phyloP scores from a whole-genome alignment of 371 early-diverging fungal genomes.

The Apophysomyces sp. region DNA sequence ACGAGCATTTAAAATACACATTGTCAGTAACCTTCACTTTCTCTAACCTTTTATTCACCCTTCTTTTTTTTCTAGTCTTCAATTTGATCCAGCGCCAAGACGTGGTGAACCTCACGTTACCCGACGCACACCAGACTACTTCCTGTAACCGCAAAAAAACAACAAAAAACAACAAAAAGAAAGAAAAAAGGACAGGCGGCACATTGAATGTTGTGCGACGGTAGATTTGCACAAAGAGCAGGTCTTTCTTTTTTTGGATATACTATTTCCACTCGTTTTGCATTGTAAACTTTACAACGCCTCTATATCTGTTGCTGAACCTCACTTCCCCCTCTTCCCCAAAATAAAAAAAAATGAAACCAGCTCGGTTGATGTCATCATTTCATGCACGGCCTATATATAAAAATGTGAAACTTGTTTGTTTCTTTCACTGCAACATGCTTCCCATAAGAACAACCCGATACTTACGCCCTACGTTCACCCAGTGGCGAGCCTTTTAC shows the following conservation, averaged over 20 bases:
- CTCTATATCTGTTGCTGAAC: no score
- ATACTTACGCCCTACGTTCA: background rate
- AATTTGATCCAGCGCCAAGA: conserved; percentile 99
- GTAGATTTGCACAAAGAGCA: background rate
- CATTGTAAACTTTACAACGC: no score
- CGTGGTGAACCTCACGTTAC: conserved; percentile 97
- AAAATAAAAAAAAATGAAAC: no score
- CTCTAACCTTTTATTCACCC: background rate
- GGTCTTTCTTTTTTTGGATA: background rate
- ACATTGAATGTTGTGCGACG: background rate
- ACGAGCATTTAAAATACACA: conserved; percentile 91
- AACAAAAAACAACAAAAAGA: background rate
- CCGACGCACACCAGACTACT: conserved; percentile 98
- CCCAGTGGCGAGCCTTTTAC: background rate
- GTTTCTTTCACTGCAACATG: background rate
- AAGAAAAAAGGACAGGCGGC: background rate
- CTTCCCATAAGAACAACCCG: background rate
- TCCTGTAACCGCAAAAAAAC: conserved; percentile 65
- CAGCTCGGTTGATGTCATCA: no score
- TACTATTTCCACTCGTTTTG: background rate
- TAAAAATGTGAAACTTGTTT: background rate
- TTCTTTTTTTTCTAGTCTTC: conserved; percentile 65
- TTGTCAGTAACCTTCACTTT: conserved; percentile 60
- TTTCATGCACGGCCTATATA: no score
- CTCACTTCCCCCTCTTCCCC: no score